Conservation (phyloP, 345 rosid genomes). For the Clarkia xantiana region DNA sequence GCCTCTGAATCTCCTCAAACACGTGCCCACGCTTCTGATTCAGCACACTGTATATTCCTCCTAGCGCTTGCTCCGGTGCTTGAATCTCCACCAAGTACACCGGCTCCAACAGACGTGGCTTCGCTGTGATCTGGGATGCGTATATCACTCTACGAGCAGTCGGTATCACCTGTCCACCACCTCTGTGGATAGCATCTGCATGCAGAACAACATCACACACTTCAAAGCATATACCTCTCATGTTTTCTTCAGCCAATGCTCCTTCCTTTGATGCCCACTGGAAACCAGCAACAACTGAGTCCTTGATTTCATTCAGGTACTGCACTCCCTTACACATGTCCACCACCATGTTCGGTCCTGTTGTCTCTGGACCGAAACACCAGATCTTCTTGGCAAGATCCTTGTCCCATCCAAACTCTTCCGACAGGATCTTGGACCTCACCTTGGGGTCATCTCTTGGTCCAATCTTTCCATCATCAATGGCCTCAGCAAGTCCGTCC, state of each 20-base stretch:
- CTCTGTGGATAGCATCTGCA: conserved; percentile 80
- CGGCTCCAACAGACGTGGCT: conserved; percentile 75
- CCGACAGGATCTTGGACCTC: conserved; percentile 56
- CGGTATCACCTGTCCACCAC: conserved; percentile 77
- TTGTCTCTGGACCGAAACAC: conserved; percentile 80
- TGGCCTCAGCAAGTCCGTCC: conserved; percentile 73
- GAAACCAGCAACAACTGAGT: conserved; percentile 80
- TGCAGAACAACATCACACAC: conserved; percentile 79
- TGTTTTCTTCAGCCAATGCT: conserved; percentile 60
- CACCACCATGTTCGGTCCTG: conserved; percentile 76
- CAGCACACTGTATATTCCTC: conserved; percentile 82
- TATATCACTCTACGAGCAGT: conserved; percentile 79
- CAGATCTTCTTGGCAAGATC: conserved; percentile 80
- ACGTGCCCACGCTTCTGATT: conserved; percentile 83
- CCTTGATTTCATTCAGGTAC: conserved; percentile 76
- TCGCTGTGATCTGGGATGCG: conserved; percentile 68
- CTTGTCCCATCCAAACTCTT: conserved; percentile 81
- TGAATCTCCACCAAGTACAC: conserved; percentile 78
- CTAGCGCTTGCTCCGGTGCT: conserved; percentile 74
- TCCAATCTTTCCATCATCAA: conserved; percentile 67
- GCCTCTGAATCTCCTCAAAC: conserved; percentile 76
- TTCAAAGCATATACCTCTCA: conserved; percentile 78
- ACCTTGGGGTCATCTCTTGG: conserved; percentile 77
- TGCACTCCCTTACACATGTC: conserved; percentile 94
- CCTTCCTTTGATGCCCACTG: conserved; percentile 92